Base-by-base conservation (phyloP, 2,329 filamentous ascomycete genomes). In the Dothistroma pini region DNA sequence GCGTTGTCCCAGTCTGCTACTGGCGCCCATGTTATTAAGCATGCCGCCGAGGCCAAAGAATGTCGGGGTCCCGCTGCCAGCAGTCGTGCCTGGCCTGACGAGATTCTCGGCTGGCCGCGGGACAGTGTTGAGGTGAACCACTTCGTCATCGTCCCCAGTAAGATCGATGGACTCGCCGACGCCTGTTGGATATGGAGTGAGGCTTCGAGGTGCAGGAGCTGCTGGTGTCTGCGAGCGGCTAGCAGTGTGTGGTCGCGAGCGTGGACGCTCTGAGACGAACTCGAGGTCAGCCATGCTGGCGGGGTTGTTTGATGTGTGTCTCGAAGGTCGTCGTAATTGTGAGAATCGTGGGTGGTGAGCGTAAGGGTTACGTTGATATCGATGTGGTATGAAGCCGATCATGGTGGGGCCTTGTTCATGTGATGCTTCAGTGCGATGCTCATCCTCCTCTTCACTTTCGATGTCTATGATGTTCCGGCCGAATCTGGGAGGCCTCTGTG, bases 231-330 rank as follows among this genome's bases (percentile, higher is more conserved):
- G 38, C 16, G 58, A 60, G 11, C 65, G 59, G 52, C 59, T 64
- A 34, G 60, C 48, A 47, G 61, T 49, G 51, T 62, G 63, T 41
- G 61, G 59, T 22, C 59, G 57, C 41, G 63, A 57, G 21, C 62
- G 64, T 22, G 67, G 58, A 10, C 61, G 59, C 32, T 66, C 62
- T 32, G 64, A 68, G n/a, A 81, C 63, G 66, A 84, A 82, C 60
- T 83, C 75, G 8, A 85, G 77, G 55, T 84, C 82, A 2, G 81
- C 64, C 49, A 63, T 63, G 12, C 61, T 59, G 29, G 54, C 54
- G 51, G 61, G 56, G 34, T 54, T 52, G 58, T 44, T 21, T 58
- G 57, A 14, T 8, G 47, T 54, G 49, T 38, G 34, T 56, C 25
- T 53, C 34, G 59, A 49, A 54, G 62, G 58, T 52, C 63, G 59